Conservation (phyloP, 164 flowering plant genomes). For the Stephania cephalantha region DNA sequence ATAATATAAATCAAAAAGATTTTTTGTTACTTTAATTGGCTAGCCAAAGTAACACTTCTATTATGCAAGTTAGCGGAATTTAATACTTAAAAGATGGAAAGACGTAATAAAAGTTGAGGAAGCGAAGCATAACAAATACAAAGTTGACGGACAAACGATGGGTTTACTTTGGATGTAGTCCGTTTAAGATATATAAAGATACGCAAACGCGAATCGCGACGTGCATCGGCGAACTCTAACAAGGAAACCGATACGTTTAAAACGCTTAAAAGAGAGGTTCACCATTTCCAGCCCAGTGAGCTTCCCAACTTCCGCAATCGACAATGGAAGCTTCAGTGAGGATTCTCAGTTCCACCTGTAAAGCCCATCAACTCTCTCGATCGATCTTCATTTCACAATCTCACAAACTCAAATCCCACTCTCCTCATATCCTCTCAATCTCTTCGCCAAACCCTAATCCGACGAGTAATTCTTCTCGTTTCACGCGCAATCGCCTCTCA, state of each 20-base stretch:
- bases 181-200: no score
- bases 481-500: conserved; percentile 3
- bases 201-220: no score
- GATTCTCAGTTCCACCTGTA: conserved; percentile 1
- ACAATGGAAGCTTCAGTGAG: conserved; percentile 51
- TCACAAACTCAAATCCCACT: neutral
- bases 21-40: no score
- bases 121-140: no score
- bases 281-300: neutral
- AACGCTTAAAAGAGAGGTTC: neutral
- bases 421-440: neutral
- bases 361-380: conserved; percentile 10
- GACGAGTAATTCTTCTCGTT: neutral
- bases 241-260: neutral
- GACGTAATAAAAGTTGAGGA: no score
- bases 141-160: no score
- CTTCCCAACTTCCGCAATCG: neutral
- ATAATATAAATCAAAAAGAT: no score
- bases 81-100: no score
- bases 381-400: conserved; percentile 7
- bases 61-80: no score
- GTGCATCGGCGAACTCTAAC: no score
- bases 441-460: neutral
- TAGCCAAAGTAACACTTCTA: no score
- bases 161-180: no score